Percentiles rank a stretch among this genome's conserved stretches.
phyloP scores from a whole-genome alignment of 768 basidiomycete species.

The Tylopilus felleus region DNA sequence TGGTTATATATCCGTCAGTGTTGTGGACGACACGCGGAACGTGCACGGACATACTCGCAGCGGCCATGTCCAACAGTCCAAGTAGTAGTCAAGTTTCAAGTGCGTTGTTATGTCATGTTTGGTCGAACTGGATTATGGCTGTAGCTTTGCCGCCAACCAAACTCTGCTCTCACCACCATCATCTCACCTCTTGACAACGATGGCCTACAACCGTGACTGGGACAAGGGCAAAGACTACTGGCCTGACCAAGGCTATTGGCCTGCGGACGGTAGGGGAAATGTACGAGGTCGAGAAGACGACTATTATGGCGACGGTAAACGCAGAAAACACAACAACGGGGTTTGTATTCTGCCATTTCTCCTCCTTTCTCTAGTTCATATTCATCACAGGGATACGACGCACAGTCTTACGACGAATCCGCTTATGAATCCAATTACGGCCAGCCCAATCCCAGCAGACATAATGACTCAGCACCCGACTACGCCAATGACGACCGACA shows the following conservation, averaged over 20 bases:
- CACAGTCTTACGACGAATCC: conserved; percentile 48
- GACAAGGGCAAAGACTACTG: conserved; percentile 71
- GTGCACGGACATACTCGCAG: conserved; percentile 48
- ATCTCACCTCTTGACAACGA: conserved; percentile 27
- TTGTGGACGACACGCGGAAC: neutral
- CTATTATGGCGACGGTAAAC: conserved; percentile 65
- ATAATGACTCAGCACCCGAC: conserved; percentile 40
- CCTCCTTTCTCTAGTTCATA: conserved; percentile 4
- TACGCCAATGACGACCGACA: conserved; percentile 49
- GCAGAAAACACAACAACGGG: conserved; percentile 75
- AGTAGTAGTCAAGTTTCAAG: conserved; percentile 23
- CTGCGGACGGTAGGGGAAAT: conserved; percentile 35
- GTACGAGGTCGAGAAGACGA: conserved; percentile 66
- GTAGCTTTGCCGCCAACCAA: neutral
- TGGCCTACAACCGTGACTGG: conserved; percentile 86
- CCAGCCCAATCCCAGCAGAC: conserved; percentile 29
- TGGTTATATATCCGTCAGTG: conserved; percentile 18
- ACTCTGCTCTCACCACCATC: conserved; percentile 24
- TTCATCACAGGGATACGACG: conserved; percentile 48
- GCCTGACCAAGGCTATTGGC: conserved; percentile 46
- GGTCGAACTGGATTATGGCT: conserved; percentile 10
- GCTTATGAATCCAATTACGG: conserved; percentile 35
- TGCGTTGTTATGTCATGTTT: conserved; percentile 32
- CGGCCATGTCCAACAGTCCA: conserved; percentile 63
- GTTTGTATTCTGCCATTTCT: conserved; percentile 39